Evolutionary conservation across 2,329 filamentous ascomycete genomes (phyloP).

Genomic region (Metarhizium album): DNA sequence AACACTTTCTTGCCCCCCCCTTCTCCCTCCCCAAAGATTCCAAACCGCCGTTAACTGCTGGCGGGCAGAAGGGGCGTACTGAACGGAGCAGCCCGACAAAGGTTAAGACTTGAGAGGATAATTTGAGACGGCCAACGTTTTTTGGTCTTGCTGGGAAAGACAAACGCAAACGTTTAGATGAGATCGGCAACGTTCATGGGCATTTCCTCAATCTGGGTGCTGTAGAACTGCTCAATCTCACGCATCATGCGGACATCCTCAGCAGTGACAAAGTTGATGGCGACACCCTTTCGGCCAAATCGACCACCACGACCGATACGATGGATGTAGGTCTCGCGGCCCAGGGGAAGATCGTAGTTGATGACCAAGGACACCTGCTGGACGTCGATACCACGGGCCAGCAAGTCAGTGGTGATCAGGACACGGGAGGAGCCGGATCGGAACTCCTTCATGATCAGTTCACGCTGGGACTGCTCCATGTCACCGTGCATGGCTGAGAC

Average conservation of each 20-base stretch:
- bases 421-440: slow-evolving; percentile 97
- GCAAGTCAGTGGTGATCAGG: slow-evolving; percentile 91
- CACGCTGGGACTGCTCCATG: slow-evolving; percentile 96
- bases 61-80: slow-evolving; percentile 10
- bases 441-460: slow-evolving; percentile 99
- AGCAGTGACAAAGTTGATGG: slow-evolving; percentile 99
- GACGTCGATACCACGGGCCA: slow-evolving; percentile 99
- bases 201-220: slow-evolving; percentile 99
- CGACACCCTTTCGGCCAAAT: slow-evolving; percentile 99
- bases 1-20: slow-evolving; percentile 5
- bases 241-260: slow-evolving; percentile 99
- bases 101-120: slow-evolving; percentile 15
- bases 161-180: slow-evolving; percentile 46
- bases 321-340: slow-evolving; percentile 99
- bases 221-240: slow-evolving; percentile 99
- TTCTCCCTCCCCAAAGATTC: slow-evolving; percentile 10
- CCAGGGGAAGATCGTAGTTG: slow-evolving; percentile 98
- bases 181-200: slow-evolving; percentile 84
- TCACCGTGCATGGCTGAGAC: slow-evolving; percentile 99
- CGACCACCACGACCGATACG: slow-evolving; percentile 98
- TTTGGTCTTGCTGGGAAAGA: background rate
- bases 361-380: slow-evolving; percentile 99
- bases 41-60: slow-evolving; percentile 15
- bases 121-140: slow-evolving; percentile 11
- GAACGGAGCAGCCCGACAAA: slow-evolving; percentile 13